These are phyloP conservation scores for Fragosphaeria purpurea DNA, from an alignment of 2,329 filamentous ascomycete species.

Conservation along the genomic window DNA sequence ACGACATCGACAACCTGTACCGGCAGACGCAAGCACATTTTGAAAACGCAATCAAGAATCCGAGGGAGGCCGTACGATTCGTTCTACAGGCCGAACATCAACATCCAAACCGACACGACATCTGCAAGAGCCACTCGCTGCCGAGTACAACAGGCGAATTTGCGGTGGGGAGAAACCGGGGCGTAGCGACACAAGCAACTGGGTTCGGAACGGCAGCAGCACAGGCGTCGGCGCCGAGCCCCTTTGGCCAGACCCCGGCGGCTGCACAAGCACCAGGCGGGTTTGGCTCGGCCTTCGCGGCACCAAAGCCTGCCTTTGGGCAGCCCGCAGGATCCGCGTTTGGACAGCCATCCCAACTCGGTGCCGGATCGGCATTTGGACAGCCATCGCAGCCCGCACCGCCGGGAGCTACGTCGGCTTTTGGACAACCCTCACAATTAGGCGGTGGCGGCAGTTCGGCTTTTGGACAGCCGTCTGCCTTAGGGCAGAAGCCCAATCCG, in stretches of 20 bases:
- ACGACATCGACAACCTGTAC: slow-evolving; percentile 51
- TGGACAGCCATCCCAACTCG: slow-evolving; percentile 21
- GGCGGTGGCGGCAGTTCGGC: slow-evolving; percentile 13
- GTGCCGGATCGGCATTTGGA: slow-evolving; percentile 30
- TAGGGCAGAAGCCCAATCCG: slow-evolving; percentile 24
- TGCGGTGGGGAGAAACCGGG: slow-evolving; percentile 24
- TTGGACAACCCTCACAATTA: slow-evolving; percentile 13
- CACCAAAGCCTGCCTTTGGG: slow-evolving; percentile 27
- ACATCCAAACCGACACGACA: slow-evolving; percentile 66
- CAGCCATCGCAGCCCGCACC: slow-evolving; percentile 22
- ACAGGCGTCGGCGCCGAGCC: slow-evolving; percentile 17
- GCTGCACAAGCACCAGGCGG: slow-evolving; percentile 9
- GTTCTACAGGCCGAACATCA: slow-evolving; percentile 55
- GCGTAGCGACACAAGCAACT: slow-evolving; percentile 7
- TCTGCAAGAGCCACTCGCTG: slow-evolving; percentile 37
- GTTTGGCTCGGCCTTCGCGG: slow-evolving; percentile 16
- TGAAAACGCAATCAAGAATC: slow-evolving; percentile 55
- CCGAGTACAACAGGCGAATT: slow-evolving; percentile 37
- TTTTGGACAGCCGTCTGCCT: slow-evolving; percentile 19
- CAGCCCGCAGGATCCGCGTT: slow-evolving; percentile 23
- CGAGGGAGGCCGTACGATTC: slow-evolving; percentile 63
- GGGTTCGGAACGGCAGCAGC: slow-evolving; percentile 14
- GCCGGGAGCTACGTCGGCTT: slow-evolving; percentile 11
- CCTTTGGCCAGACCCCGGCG: not conserved
- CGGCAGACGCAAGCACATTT: slow-evolving; percentile 61